Conservation (phyloP, 495 filamentous ascomycete genomes). For the Ramalina intermedia region DNA sequence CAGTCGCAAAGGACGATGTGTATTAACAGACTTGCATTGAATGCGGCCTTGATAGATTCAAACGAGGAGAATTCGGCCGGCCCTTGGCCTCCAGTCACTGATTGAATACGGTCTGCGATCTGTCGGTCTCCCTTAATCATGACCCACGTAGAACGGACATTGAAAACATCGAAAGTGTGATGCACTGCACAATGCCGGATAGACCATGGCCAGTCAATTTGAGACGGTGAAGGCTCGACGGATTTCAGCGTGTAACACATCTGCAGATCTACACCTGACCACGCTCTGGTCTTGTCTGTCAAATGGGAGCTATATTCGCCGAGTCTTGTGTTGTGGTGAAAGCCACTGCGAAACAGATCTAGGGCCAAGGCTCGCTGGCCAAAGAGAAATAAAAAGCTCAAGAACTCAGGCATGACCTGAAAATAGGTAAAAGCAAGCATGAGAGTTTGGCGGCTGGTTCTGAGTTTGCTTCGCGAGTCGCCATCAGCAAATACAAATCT, state of each 20-base stretch:
- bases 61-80: conserved; percentile 13
- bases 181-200: conserved; percentile 27
- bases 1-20: conserved; percentile 32
- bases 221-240: conserved; percentile 21
- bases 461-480: conserved; percentile 18
- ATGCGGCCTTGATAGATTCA: conserved; percentile 13
- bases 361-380: conserved; percentile 17
- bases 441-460: conserved; percentile 23
- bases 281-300: conserved; percentile 24
- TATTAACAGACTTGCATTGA: conserved; percentile 21
- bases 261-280: conserved; percentile 26
- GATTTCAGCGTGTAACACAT: conserved; percentile 32
- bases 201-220: conserved; percentile 27
- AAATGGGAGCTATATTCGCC: conserved; percentile 16
- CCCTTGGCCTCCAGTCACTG: conserved; percentile 11
- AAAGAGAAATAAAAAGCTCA: conserved; percentile 30
- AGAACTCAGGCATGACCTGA: conserved; percentile 29
- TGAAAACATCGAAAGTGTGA: conserved; percentile 29
- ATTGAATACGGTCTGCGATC: conserved; percentile 22
- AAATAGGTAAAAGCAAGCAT: conserved; percentile 23
- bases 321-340: conserved; percentile 11
- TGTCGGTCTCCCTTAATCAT: conserved; percentile 26
- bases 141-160: conserved; percentile 22
- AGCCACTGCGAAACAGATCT: conserved; percentile 17
- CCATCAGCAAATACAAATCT: conserved; percentile 22